Percentiles rank a stretch among this genome's conserved stretches.
phyloP scores from a whole-genome alignment of 805 yeast genomes.

The Brettanomyces bruxellensis region DNA sequence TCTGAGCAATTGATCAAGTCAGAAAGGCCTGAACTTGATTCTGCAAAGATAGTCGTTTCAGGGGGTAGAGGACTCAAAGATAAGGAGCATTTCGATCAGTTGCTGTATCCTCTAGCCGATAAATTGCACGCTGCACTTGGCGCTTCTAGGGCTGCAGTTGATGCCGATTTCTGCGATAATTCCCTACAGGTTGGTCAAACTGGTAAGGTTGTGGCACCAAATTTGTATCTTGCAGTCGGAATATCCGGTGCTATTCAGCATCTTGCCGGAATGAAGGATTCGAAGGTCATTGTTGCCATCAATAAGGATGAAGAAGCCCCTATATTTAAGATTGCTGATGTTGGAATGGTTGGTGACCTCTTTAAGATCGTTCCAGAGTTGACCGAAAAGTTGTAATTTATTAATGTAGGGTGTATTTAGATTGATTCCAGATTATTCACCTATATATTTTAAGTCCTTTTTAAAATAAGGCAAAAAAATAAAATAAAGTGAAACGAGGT shows the following conservation, averaged over 20 bases:
- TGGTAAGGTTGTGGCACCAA: conserved; percentile 97
- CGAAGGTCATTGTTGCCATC: conserved; percentile 87
- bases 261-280: conserved; percentile 96
- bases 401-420: background rate
- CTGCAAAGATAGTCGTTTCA: conserved; percentile 74
- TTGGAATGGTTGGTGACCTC: conserved; percentile 83
- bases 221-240: conserved; percentile 86
- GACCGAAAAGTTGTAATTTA: conserved; percentile 51
- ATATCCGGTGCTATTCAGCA: conserved; percentile 97
- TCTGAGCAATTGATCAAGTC: conserved; percentile 65
- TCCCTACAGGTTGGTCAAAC: conserved; percentile 97
- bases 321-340: conserved; percentile 83
- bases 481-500: no score
- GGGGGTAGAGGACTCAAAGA: conserved; percentile 94
- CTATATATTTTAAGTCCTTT: background rate
- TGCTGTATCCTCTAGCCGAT: conserved; percentile 78
- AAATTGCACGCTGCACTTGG: conserved; percentile 88
- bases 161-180: conserved; percentile 90
- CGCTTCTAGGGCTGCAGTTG: conserved; percentile 97
- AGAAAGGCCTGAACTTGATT: conserved; percentile 85
- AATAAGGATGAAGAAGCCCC: conserved; percentile 95
- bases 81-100: conserved; percentile 74
- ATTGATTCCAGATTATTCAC: background rate
- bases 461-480: background rate
- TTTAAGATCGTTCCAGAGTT: conserved; percentile 86